Conservation (phyloP, 2,329 filamentous ascomycete genomes). For the Teratosphaeria viscida region DNA sequence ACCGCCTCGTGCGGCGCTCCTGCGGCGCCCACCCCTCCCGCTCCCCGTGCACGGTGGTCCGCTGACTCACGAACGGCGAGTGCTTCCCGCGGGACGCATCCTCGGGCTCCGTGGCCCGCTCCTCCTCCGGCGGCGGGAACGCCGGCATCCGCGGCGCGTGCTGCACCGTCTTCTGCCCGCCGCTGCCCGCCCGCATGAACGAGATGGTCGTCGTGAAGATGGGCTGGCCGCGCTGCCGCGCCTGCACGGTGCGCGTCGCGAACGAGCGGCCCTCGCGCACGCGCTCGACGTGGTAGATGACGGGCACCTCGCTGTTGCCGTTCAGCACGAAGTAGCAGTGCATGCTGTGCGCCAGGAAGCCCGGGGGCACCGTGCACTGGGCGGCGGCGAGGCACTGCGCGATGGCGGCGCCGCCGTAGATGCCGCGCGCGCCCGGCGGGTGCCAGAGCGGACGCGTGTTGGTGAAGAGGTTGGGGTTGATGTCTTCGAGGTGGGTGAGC, state of each 20-base stretch:
- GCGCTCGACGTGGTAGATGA: slow-evolving; percentile 89
- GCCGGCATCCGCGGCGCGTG: slow-evolving; percentile 53
- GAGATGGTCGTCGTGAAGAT: slow-evolving; percentile 96
- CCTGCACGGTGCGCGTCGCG: slow-evolving; percentile 90
- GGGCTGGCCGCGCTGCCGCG: slow-evolving; percentile 71
- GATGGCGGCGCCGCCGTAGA: slow-evolving; percentile 90
- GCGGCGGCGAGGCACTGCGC: slow-evolving; percentile 83
- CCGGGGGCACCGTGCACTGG: slow-evolving; percentile 69
- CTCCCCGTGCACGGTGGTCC: slow-evolving; percentile 45
- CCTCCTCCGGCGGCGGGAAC: slow-evolving; percentile 29
- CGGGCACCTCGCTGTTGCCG: slow-evolving; percentile 71
- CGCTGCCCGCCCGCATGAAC: slow-evolving; percentile 61
- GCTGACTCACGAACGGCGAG: slow-evolving; percentile 49
- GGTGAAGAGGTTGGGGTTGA: slow-evolving; percentile 83
- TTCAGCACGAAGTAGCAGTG: slow-evolving; percentile 98
- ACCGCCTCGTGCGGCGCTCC: slow-evolving; percentile 54
- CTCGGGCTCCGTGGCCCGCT: slow-evolving; percentile 7
- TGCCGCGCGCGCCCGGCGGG: slow-evolving; percentile 79
- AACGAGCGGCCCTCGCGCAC: slow-evolving; percentile 86
- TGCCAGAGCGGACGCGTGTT: slow-evolving; percentile 90
- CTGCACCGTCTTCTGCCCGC: slow-evolving; percentile 46
- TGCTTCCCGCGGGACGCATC: slow-evolving; percentile 23
- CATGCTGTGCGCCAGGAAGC: slow-evolving; percentile 87
- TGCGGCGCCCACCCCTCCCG: slow-evolving; percentile 44
- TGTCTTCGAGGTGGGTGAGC: slow-evolving; percentile 65